These are phyloP conservation scores for Penicillium lividum DNA, from an alignment of 495 filamentous ascomycete species.

Conservation along the genomic window DNA sequence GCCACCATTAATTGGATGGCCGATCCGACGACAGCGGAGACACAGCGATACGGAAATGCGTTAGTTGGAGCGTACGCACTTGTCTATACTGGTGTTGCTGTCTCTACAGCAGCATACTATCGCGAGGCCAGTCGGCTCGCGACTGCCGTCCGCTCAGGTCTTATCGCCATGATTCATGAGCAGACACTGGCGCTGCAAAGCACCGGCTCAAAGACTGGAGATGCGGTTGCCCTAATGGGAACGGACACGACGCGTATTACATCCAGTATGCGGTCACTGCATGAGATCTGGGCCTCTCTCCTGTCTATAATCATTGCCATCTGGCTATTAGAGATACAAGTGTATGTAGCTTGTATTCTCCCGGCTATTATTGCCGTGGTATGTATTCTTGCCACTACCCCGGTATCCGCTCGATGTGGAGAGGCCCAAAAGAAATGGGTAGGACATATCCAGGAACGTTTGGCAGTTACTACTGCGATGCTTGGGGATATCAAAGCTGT, in stretches of 20 bases:
- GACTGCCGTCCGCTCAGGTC: slow-evolving; percentile 52
- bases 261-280: slow-evolving; percentile 33
- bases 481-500: slow-evolving; percentile 11
- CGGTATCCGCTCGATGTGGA: background rate
- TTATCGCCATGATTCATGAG: slow-evolving; percentile 38
- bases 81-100: slow-evolving; percentile 58
- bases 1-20: slow-evolving; percentile 39
- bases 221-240: slow-evolving; percentile 56
- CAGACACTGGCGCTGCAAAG: slow-evolving; percentile 31
- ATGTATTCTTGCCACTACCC: background rate
- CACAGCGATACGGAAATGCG: slow-evolving; percentile 49
- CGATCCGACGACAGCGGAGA: slow-evolving; percentile 23
- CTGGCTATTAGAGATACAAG: slow-evolving; percentile 49
- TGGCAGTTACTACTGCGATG: slow-evolving; percentile 6
- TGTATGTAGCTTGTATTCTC: slow-evolving; percentile 44
- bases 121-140: slow-evolving; percentile 50
- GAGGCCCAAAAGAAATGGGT: slow-evolving; percentile 8
- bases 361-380: slow-evolving; percentile 41
- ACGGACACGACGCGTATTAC: slow-evolving; percentile 51
- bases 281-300: slow-evolving; percentile 53
- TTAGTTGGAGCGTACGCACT: slow-evolving; percentile 57
- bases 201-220: slow-evolving; percentile 34
- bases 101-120: slow-evolving; percentile 48
- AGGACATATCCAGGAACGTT: slow-evolving; percentile 1
- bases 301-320: slow-evolving; percentile 56